Conservation (phyloP, 768 basidiomycete genomes). For the Chalciporus piperatus region DNA sequence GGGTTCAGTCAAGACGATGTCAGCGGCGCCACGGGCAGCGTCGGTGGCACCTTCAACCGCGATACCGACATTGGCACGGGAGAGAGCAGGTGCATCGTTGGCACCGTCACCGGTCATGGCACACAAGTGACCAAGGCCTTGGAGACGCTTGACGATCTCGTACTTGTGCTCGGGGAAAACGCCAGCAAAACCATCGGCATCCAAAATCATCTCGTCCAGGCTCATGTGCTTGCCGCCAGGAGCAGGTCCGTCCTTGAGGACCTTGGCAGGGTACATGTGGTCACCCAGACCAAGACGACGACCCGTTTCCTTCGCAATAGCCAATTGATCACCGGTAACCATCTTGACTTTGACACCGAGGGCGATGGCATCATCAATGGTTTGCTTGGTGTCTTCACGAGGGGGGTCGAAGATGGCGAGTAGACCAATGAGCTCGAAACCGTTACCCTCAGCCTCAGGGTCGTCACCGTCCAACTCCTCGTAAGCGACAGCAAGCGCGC, state of each 20-base stretch:
- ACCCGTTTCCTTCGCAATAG: constrained; percentile 98
- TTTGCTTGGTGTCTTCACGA: constrained; percentile 97
- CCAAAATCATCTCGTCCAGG: constrained; percentile 98
- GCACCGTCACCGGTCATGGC: constrained; percentile 99
- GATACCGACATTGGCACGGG: constrained; percentile 98
- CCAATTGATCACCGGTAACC: constrained; percentile 99
- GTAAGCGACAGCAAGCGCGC: constrained; percentile 90
- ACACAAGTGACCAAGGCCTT: constrained; percentile 91
- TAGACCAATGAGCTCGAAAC: constrained; percentile 96
- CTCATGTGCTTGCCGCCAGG: constrained; percentile 79
- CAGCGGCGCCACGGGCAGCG: constrained; percentile 96
- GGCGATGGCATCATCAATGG: constrained; percentile 93
- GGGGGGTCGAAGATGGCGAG: constrained; percentile 98
- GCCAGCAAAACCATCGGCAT: constrained; percentile 98
- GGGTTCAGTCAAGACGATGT: constrained; percentile 96
- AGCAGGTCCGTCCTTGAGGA: constrained; percentile 94
- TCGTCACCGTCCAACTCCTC: constrained; percentile 89
- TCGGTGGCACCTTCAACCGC: constrained; percentile 99
- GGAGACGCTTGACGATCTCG: constrained; percentile 98
- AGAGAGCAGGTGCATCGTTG: constrained; percentile 96
- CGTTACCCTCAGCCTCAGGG: constrained; percentile 85
- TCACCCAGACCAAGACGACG: constrained; percentile 97
- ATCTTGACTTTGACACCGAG: constrained; percentile 99
- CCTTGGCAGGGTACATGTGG: constrained; percentile 99
- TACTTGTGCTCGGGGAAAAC: constrained; percentile 99